Evolutionary conservation across 2,329 filamentous ascomycete genomes (phyloP), one percentile per base, ranked within the genome.

Genomic region (Epichloe typhina): DNA sequence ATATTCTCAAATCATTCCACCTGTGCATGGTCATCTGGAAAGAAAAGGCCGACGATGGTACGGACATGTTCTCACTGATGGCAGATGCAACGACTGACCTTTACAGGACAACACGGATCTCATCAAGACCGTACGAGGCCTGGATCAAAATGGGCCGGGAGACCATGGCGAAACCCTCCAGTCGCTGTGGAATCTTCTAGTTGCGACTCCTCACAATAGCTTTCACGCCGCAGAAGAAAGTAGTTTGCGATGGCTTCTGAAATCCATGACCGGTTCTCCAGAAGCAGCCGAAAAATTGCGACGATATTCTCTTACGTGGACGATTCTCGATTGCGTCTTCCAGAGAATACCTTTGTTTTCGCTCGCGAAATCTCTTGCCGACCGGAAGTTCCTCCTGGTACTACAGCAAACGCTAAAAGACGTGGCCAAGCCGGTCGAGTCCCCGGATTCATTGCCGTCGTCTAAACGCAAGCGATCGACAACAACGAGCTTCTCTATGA

Each of bases 351-450:
- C 86, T 0, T 69, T 81, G 0, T 82, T 84, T 44, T 82, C 80
- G 11, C 72, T 87, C 23, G 85, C 86, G 8, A 81, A 82, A 52
- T 80, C 85, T 4, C 72, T 95, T 6, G 81, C 79, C 21, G 82
- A 89, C 52, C 74, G 83, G 51, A 76, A 79, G 44, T 87, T 94
- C 49, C 67, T 86, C 36, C 66, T 69, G 1, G 76, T 88, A 9
- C 63, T 94, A 41, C 79, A 83, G 58, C 76, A 80, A 57, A 79
- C 83, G 0, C 66, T 89, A 46, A 73, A 78, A 46, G 83, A 88
- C 23, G 56, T 77, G 38, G 72, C 72, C 8, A 56, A 56, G 19
- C 62, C 62, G n/a, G 42, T 47, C 9, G 53, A 55, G n/a, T 61
- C 66, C 41, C 57, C 61, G 12, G 51, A 59, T 31, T 21, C 45